Evolutionary conservation across 257 asterid species (phyloP).

Genomic region (Solanum etuberosum): DNA sequence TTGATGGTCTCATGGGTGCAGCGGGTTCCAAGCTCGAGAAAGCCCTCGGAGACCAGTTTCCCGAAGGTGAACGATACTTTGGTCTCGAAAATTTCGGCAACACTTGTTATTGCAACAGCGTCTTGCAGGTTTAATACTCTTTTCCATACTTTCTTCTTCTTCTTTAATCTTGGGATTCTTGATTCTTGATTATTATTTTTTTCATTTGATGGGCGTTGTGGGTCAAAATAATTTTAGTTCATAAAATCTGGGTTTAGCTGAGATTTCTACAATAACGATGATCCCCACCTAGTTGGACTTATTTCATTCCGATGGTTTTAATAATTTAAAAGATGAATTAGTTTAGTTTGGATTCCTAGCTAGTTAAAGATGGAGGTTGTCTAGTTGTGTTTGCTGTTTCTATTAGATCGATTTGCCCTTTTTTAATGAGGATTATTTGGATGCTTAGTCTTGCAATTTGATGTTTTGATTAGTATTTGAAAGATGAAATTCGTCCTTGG

Average conservation of each 20-base stretch:
- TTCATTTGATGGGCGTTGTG: not conserved
- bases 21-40: slow-evolving; percentile 65
- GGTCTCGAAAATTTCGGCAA: slow-evolving; percentile 73
- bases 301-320: not conserved
- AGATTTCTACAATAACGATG: not conserved
- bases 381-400: not conserved
- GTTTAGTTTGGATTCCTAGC: not conserved
- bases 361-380: not conserved
- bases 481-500: not conserved
- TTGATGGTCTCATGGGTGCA: slow-evolving; percentile 63
- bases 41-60: slow-evolving; percentile 66
- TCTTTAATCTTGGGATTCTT: not conserved
- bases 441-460: not conserved
- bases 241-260: not conserved
- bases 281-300: not conserved
- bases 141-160: not conserved
- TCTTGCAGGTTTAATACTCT: slow-evolving; percentile 31
- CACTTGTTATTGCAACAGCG: slow-evolving; percentile 68
- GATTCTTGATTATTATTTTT: not conserved
- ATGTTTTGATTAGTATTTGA: not conserved
- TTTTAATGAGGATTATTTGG: not conserved
- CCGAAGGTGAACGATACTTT: slow-evolving; percentile 68
- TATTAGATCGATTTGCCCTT: not conserved
- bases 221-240: not conserved
- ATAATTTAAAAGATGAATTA: not conserved